These are phyloP conservation scores for Trametes gibbosa DNA, from an alignment of 768 basidiomycete species.

Conservation along the genomic window DNA sequence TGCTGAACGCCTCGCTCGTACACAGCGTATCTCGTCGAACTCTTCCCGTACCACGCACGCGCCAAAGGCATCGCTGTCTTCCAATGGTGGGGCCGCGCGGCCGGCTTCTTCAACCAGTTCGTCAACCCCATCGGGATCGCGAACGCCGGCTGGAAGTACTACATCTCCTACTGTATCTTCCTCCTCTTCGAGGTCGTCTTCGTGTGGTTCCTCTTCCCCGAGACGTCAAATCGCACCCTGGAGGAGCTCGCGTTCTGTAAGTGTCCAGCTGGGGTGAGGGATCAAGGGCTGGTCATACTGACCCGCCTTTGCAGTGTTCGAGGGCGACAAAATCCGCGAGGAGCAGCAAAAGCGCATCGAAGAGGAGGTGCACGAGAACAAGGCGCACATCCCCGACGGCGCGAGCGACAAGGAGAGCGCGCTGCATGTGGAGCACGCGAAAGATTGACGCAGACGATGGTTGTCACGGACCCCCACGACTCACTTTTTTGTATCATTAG, in stretches of 20 bases:
- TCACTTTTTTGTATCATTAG: background rate
- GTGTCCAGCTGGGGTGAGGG: slow-evolving; percentile 18
- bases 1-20: background rate
- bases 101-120: slow-evolving; percentile 64
- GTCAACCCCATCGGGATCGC: slow-evolving; percentile 63
- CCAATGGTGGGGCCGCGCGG: slow-evolving; percentile 54
- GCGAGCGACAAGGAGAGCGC: slow-evolving; percentile 24
- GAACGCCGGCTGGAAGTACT: slow-evolving; percentile 58
- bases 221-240: slow-evolving; percentile 50
- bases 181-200: slow-evolving; percentile 52
- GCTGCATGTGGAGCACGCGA: slow-evolving; percentile 18
- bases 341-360: slow-evolving; percentile 43
- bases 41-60: slow-evolving; percentile 64
- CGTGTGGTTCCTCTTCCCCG: slow-evolving; percentile 62
- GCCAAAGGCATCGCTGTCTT: slow-evolving; percentile 60
- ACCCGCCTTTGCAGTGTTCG: slow-evolving; percentile 36
- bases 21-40: slow-evolving; percentile 64
- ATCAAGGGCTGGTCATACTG: background rate
- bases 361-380: slow-evolving; percentile 34
- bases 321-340: slow-evolving; percentile 36
- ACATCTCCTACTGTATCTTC: slow-evolving; percentile 54
- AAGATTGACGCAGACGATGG: background rate
- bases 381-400: slow-evolving; percentile 11
- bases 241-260: slow-evolving; percentile 60
- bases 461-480: background rate